Base-by-base conservation (phyloP, 2,329 filamentous ascomycete species). In the Camillea tinctor region DNA sequence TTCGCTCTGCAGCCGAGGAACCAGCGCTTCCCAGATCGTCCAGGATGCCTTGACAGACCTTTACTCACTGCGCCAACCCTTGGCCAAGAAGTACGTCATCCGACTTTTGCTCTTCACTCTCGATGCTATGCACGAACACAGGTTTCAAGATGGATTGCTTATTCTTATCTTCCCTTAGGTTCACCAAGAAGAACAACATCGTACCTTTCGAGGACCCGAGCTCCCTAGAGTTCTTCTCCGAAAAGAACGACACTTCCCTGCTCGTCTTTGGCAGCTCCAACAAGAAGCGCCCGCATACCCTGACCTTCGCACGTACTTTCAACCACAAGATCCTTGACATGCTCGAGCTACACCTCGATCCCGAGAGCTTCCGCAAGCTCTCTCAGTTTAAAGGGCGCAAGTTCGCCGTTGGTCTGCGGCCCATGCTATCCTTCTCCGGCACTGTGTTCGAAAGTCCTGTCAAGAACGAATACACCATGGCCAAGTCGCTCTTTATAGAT, bases 151-250 rank as follows among this genome's bases (percentile, higher is more conserved):
- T 51, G 8, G 13, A 4, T 13, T 26, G 6, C 22, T 36, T 6
- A 6, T 9, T 8, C 5, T 26, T 50, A 23, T 1, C 84, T 94
- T 63, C 88, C 65, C 89, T 96, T 76, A 93, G 93, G 68, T 97
- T 99, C 80, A 91, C 88, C 77, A 99, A 98, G 85, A 98, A 98
- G 82, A 99, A 99, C 77, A 84, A 88, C 68, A 90, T 97, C 70
- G 93, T 95, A 76, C 95, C 95, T 1, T 99, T 99, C 76, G 94
- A 97, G 76, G 93, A 96, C 74, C 80, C 90, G 65, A 82, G 89
- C 24, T 94, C 90, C 56, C 85, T 98, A 67, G 92, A 97, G 78
- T 99, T 99, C 81, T 93, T 99, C 81, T 89, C 90, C 64, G 88
- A 93, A 74, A 99, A 98, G 81, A 99, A 99, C 79, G 95, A 99